Evolutionary conservation across 345 rosid genomes (phyloP).

Genomic region (Citrus australasica): DNA sequence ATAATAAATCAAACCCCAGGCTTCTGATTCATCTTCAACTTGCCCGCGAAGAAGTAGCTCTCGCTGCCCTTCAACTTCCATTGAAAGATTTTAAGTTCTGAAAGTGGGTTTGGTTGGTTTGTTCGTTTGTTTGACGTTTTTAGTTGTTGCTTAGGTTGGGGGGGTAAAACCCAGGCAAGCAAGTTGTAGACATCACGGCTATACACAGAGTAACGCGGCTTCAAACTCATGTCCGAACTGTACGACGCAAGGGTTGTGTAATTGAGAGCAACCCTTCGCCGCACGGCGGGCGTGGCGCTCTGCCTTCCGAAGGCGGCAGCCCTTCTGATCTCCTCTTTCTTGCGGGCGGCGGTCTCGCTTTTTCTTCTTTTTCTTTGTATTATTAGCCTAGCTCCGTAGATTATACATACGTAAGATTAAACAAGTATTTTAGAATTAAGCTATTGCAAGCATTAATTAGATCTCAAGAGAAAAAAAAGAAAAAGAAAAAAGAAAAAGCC

Average conservation of each 20-base stretch:
- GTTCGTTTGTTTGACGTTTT: neutral
- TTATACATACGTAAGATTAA: neutral
- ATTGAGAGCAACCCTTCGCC: conserved; percentile 87
- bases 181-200: conserved; percentile 97
- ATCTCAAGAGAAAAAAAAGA: neutral
- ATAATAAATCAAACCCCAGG: conserved; percentile 8
- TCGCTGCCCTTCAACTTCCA: neutral
- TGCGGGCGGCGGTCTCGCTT: conserved; percentile 85
- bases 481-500: neutral
- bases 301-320: conserved; percentile 99
- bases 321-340: conserved; percentile 99
- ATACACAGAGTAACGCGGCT: conserved; percentile 62
- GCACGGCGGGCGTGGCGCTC: conserved; percentile 99
- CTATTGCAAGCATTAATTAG: neutral
- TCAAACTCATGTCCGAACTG: conserved; percentile 72
- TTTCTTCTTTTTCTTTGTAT: conserved; percentile 4
- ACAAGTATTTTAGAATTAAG: neutral
- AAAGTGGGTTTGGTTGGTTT: neutral
- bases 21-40: neutral
- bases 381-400: conserved; percentile 5
- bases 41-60: neutral
- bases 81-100: neutral
- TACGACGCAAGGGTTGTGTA: conserved; percentile 81
- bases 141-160: neutral
- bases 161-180: conserved; percentile 39